These are phyloP conservation scores for Xylaria sp. DNA, from an alignment of 2,329 filamentous ascomycete genomes.

Conservation along the genomic window DNA sequence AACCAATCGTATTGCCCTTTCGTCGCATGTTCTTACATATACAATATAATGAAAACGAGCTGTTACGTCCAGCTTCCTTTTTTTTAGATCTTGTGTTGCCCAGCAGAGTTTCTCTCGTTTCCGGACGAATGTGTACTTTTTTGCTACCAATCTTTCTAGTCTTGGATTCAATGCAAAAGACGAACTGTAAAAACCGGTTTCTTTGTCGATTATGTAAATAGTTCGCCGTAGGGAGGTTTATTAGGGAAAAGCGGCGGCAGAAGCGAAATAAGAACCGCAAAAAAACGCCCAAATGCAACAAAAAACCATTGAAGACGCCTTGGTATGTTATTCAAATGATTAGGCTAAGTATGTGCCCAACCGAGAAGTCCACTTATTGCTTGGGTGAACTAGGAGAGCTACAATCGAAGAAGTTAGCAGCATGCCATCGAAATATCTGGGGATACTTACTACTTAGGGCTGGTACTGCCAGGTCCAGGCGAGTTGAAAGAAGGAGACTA, in stretches of 20 bases:
- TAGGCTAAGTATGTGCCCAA: slow-evolving; percentile 20
- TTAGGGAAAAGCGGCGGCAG: slow-evolving; percentile 14
- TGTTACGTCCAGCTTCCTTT: slow-evolving; percentile 24
- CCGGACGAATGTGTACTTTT: slow-evolving; percentile 26
- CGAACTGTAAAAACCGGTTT: slow-evolving; percentile 18
- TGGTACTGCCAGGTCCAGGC: slow-evolving; percentile 56
- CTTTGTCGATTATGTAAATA: slow-evolving; percentile 31
- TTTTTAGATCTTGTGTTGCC: slow-evolving; percentile 16
- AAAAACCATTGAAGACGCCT: slow-evolving; percentile 41
- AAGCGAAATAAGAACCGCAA: slow-evolving; percentile 26
- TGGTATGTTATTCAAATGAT: slow-evolving; percentile 47
- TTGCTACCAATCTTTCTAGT: slow-evolving; percentile 33
- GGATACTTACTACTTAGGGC: slow-evolving; percentile 56
- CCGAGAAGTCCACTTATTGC: slow-evolving; percentile 38
- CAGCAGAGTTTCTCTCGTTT: slow-evolving; percentile 1
- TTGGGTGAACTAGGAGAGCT: slow-evolving; percentile 52
- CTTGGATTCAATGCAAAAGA: slow-evolving; percentile 30
- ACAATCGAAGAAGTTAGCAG: slow-evolving; percentile 35
- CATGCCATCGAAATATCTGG: neutral
- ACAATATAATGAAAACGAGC: slow-evolving; percentile 32
- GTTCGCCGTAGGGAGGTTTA: slow-evolving; percentile 15
- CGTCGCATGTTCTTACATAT: slow-evolving; percentile 27
- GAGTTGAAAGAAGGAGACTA: slow-evolving; percentile 46
- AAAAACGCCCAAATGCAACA: slow-evolving; percentile 42
- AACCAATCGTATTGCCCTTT: slow-evolving; percentile 18